Evolutionary conservation across 2,329 filamentous ascomycete genomes (phyloP), one percentile per base, ranked within the genome.

Genomic region (Tothia fuscella): DNA sequence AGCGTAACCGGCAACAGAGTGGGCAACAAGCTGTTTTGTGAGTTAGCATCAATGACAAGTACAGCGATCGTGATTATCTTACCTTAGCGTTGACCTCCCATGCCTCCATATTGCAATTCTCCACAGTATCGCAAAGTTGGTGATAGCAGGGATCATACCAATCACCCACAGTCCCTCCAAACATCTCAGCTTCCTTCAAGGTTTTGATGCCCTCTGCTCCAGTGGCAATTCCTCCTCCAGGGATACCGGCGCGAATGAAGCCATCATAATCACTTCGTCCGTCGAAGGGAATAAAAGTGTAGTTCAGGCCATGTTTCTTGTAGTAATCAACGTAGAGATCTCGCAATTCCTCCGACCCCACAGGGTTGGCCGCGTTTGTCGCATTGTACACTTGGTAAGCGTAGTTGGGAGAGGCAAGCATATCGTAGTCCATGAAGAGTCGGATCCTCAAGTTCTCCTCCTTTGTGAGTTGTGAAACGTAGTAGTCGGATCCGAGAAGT

Each of bases 341-440:
- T 44, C 60, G 54, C n/a, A 59, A 49, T 16, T 55, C 46, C 4
- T 47, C 54, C 25, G 50, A 54, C n/a, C 59, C 59, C 2, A 50
- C 26, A 4, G 58, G 59, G 4, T 57, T 58, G 4, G 48, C 49
- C 10, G 50, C 28, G 45, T 56, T 56, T 49, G 53, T 60, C 0
- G 54, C 48, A 43, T 61, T 58, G 48, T 61, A 62, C 41, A 62
- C 53, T 9, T 48, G 53, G 35, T 57, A 51, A 22, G 58, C 47
- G 46, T 51, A 60, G 48, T 62, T 61, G 16, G 58, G 59, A 2
- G 51, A 55, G 6, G 57, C 59, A 38, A 62, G 59, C 60, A 63
- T 63, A 47, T 64, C 61, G 48, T 63, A 64, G 50, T 64, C 62
- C 34, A 63, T 56, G 46, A 62, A 61, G 6, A 57, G 54, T n/a